Conservation (phyloP, 2,329 filamentous ascomycete species). For the Colletotrichum zoysiae region DNA sequence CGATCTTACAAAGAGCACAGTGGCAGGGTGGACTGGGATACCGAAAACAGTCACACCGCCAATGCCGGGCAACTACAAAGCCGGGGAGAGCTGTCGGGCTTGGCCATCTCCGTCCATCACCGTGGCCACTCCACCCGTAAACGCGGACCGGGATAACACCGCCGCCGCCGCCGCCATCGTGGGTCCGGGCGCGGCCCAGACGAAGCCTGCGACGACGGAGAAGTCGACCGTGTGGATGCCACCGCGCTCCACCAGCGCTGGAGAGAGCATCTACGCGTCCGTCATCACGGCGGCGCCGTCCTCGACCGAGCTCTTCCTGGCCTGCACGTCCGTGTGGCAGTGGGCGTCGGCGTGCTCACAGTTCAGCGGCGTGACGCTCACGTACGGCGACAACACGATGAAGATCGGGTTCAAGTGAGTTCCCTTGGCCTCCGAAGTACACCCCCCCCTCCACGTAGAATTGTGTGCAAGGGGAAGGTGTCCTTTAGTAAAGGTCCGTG, state of each 20-base stretch:
- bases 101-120: neutral
- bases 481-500: neutral
- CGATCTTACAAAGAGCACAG: neutral
- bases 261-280: constrained; percentile 34
- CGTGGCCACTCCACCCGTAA: neutral
- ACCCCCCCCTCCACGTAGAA: no score
- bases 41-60: neutral
- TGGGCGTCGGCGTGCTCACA: constrained; percentile 32
- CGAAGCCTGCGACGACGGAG: no score
- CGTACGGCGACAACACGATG: constrained; percentile 30
- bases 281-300: constrained; percentile 39
- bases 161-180: neutral
- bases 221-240: constrained; percentile 37
- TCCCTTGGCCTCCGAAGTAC: no score
- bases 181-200: constrained; percentile 10
- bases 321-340: constrained; percentile 30
- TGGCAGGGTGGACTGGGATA: neutral
- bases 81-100: neutral
- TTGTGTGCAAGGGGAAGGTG: no score
- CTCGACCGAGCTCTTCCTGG: constrained; percentile 32
- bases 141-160: neutral
- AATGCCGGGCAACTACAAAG: constrained; percentile 11
- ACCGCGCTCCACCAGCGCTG: constrained; percentile 24
- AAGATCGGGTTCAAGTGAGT: constrained; percentile 27
- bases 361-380: constrained; percentile 35